A percentile compares a stretch with the other conserved stretches of the same genome.
Conservation (phyloP, 768 basidiomycete genomes). For the Artomyces pyxidatus region DNA sequence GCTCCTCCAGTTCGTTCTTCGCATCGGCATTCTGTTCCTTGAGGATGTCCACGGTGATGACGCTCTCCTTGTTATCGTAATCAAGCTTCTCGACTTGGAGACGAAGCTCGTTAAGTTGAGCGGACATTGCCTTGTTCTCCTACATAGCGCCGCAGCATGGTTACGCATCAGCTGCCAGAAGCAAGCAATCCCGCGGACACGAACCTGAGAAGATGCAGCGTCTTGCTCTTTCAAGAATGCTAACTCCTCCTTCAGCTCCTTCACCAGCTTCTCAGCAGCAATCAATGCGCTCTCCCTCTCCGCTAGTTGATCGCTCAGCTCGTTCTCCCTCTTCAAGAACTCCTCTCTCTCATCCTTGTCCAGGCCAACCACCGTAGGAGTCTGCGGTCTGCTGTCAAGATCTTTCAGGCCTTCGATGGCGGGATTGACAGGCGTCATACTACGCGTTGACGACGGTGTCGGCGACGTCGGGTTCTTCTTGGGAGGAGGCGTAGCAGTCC, state of each 20-base stretch:
- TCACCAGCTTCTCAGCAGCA: slow-evolving; percentile 78
- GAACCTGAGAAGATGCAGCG: slow-evolving; percentile 63
- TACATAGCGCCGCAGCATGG: slow-evolving; percentile 22
- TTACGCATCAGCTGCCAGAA: background rate
- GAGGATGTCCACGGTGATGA: slow-evolving; percentile 88
- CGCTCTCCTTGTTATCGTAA: slow-evolving; percentile 93
- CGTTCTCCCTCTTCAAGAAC: slow-evolving; percentile 93
- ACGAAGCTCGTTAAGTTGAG: slow-evolving; percentile 87
- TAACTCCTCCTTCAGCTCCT: slow-evolving; percentile 85
- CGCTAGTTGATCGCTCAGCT: slow-evolving; percentile 85
- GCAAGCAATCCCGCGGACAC: slow-evolving; percentile 10
- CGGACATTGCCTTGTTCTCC: slow-evolving; percentile 94
- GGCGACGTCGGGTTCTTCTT: slow-evolving; percentile 48
- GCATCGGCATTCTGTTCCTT: slow-evolving; percentile 91
- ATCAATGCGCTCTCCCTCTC: slow-evolving; percentile 82
- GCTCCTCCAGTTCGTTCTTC: slow-evolving; percentile 81
- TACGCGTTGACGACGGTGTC: slow-evolving; percentile 55
- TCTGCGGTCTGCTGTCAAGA: slow-evolving; percentile 80
- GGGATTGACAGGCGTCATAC: slow-evolving; percentile 71
- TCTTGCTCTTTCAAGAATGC: slow-evolving; percentile 90
- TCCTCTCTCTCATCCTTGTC: slow-evolving; percentile 98
- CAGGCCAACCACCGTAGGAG: slow-evolving; percentile 79
- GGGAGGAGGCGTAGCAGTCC: slow-evolving; percentile 32
- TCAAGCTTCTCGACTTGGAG: slow-evolving; percentile 86
- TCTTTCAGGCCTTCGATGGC: slow-evolving; percentile 67